A percentile compares a stretch with the other conserved stretches of the same genome.
phyloP scores from a whole-genome alignment of 345 rosid genomes.

The Cochlearia excelsa region DNA sequence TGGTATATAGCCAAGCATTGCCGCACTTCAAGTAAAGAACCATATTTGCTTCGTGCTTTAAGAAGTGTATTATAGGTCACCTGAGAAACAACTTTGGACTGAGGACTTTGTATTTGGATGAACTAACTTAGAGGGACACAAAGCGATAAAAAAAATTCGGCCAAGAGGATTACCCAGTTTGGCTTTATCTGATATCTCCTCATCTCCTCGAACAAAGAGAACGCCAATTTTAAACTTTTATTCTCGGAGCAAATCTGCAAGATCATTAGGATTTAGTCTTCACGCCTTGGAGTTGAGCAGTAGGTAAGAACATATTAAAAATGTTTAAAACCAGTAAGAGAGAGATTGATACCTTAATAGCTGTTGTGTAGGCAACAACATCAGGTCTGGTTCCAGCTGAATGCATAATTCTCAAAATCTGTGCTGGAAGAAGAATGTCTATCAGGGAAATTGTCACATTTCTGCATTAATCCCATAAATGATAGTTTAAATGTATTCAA shows the following conservation, averaged over 20 bases:
- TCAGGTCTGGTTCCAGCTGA: slow-evolving; percentile 70
- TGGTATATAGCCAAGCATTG: slow-evolving; percentile 87
- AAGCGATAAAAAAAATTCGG: slow-evolving; percentile 7
- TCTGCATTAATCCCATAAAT: background rate
- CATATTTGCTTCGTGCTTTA: slow-evolving; percentile 73
- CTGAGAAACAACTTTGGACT: slow-evolving; percentile 43
- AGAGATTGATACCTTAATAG: slow-evolving; percentile 63
- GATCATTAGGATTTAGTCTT: slow-evolving; percentile 25
- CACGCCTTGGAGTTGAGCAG: slow-evolving; percentile 22
- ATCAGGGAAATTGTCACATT: slow-evolving; percentile 31
- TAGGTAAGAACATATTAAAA: slow-evolving; percentile 6
- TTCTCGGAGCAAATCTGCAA: slow-evolving; percentile 67
- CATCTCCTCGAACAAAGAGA: slow-evolving; percentile 79
- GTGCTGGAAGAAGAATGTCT: slow-evolving; percentile 41
- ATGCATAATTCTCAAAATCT: slow-evolving; percentile 82
- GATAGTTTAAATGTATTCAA: background rate
- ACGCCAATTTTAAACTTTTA: slow-evolving; percentile 62
- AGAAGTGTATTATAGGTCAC: slow-evolving; percentile 86
- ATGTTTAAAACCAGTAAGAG: slow-evolving; percentile 18
- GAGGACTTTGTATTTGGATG: slow-evolving; percentile 13
- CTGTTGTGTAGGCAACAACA: slow-evolving; percentile 85
- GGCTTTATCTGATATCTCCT: slow-evolving; percentile 69
- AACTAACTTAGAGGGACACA: slow-evolving; percentile 5
- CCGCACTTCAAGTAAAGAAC: slow-evolving; percentile 75
- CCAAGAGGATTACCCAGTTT: slow-evolving; percentile 57